phyloP scores from a whole-genome alignment of 169 alveolate species.

The Pseudocohnilembus persalinus region DNA sequence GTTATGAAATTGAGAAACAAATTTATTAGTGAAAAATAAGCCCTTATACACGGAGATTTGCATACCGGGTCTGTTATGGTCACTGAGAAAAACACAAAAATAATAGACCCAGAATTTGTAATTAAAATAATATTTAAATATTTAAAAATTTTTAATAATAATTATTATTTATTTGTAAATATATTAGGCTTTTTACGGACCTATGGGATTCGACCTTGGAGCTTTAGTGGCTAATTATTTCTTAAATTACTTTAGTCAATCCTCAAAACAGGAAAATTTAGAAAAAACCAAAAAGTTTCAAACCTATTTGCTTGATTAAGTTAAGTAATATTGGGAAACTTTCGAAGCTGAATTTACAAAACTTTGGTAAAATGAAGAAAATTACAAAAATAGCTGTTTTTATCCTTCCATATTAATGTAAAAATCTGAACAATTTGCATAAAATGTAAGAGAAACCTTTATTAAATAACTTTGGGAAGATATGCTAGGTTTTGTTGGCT shows the following conservation, averaged over 20 bases:
- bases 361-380: not conserved
- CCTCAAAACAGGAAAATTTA: not conserved
- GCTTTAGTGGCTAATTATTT: slow-evolving; percentile 18
- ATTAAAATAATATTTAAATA: too few relatives aligned
- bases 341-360: slow-evolving; percentile 10
- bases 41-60: slow-evolving; percentile 25
- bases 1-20: slow-evolving; percentile 10
- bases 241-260: slow-evolving; percentile 3
- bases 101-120: slow-evolving; percentile 20
- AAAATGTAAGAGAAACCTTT: not conserved
- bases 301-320: slow-evolving; percentile 2
- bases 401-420: not conserved
- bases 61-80: slow-evolving; percentile 27
- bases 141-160: too few relatives aligned
- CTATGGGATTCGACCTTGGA: slow-evolving; percentile 19
- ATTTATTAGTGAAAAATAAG: slow-evolving; percentile 16
- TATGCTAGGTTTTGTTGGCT: slow-evolving; percentile 19
- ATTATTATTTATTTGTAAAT: too few relatives aligned
- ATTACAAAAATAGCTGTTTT: slow-evolving; percentile 9
- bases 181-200: slow-evolving; percentile 16
- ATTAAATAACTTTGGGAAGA: not conserved
- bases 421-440: not conserved
- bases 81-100: not conserved
- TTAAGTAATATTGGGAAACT: not conserved
- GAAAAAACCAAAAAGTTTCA: not conserved